phyloP scores from a whole-genome alignment of 83 land plant genomes.

The Diphasiastrum complanatum region DNA sequence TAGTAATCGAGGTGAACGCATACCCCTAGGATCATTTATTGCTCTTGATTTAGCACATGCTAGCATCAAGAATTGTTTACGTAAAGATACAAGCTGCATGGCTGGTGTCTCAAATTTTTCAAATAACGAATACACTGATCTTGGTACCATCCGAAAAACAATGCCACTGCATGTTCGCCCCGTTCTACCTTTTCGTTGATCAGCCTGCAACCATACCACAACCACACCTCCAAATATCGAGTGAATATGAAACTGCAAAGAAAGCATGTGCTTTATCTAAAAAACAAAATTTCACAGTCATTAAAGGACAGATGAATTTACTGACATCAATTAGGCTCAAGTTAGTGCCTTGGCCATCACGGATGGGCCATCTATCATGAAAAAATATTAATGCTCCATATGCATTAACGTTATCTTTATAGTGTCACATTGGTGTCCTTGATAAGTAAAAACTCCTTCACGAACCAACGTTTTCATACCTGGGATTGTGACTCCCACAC shows the following conservation, averaged over 20 bases:
- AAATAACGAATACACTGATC: conserved; percentile 38
- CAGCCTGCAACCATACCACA: conserved; percentile 44
- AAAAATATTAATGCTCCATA: neutral
- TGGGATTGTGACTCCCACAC: conserved; percentile 91
- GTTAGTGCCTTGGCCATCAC: no score
- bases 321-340: no score
- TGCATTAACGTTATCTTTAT: neutral
- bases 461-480: conserved; percentile 32
- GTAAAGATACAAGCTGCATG: conserved; percentile 60
- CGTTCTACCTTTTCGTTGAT: conserved; percentile 85
- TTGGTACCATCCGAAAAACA: conserved; percentile 60
- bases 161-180: conserved; percentile 85
- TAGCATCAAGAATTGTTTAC: conserved; percentile 60
- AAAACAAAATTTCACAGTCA: no score
- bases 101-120: conserved; percentile 56
- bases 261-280: neutral
- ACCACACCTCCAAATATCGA: neutral
- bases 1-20: no score
- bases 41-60: conserved; percentile 67
- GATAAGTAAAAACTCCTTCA: neutral
- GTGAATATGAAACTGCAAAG: neutral
- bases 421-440: neutral
- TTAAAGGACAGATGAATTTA: no score
- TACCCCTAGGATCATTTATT: conserved; percentile 79
- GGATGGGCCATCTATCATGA: neutral